Base-by-base conservation (phyloP, 495 filamentous ascomycete species). In the Penicillium taxi region DNA sequence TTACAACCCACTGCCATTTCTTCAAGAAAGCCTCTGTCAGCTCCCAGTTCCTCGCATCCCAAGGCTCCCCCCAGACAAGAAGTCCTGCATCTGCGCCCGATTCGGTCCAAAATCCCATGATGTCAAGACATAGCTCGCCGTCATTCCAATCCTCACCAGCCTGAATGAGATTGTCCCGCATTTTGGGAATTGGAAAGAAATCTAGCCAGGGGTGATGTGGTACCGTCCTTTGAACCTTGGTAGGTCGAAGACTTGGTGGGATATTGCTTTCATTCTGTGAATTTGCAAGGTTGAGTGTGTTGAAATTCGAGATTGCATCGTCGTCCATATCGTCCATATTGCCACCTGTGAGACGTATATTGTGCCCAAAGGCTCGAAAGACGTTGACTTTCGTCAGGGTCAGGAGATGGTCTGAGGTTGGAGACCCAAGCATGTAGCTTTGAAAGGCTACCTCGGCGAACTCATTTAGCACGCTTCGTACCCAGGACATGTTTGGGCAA, bases 121-220 rank as follows among this genome's bases (percentile, higher is more conserved):
- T 59, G 44, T 75, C 73, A 5, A 44, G 22, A 25, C 67, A 71
- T 6, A 76, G 52, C 15, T 70, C 57, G 6, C 64, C 59, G 11
- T 71, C 61, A 12, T 72, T 65, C 42, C 68, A 66, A 1, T 31
- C 24, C 24, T 63, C 60, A 1, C 55, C 55, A 2, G 61, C 52
- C 15, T 45, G 35, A 24, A 77, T 67, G 14, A 73, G 46, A 26
- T 73, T 73, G 31, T 77, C 68, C 2, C 74, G 63, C 44, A 77
- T 55, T 13, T 48, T 53, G 12, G 64, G 61, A 20, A 64, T 55
- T 2, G 73, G 74, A 32, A 75, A 67, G 30, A 75, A 60, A 39
- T 77, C 72, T 12, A 78, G 46, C 64, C 72, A 78, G 0, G 68
- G 64, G 31, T 70, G 67, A 33, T 78, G 74, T 1, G 53, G 47